Conservation (phyloP, 768 basidiomycete species). For the Pisolithus sp. region DNA sequence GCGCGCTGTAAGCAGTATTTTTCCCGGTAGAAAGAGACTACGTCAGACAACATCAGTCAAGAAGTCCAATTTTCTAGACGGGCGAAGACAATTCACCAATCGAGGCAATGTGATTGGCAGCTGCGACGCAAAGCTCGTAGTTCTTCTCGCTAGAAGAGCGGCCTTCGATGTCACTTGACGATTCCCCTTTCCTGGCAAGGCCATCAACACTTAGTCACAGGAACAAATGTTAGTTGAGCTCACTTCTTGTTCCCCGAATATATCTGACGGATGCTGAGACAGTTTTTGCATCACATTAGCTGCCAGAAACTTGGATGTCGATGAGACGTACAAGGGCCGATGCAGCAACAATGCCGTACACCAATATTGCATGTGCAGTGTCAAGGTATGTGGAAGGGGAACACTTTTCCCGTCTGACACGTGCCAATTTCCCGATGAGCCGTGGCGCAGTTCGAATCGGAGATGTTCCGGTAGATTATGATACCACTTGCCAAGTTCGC, state of each 20-base stretch:
- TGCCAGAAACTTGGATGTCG: not conserved
- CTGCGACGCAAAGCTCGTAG: constrained; percentile 67
- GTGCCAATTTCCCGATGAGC: constrained; percentile 27
- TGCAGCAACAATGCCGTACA: constrained; percentile 69
- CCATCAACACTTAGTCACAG: not conserved
- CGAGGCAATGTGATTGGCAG: constrained; percentile 74
- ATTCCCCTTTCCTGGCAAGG: constrained; percentile 24
- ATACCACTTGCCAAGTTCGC: constrained; percentile 67
- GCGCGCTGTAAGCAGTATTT: constrained; percentile 54
- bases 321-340: constrained; percentile 63
- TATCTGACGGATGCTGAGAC: constrained; percentile 21
- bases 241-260: constrained; percentile 33
- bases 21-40: constrained; percentile 56
- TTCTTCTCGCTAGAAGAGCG: constrained; percentile 52
- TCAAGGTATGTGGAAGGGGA: constrained; percentile 60
- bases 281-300: not conserved
- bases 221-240: constrained; percentile 9
- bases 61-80: not conserved
- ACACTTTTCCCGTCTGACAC: constrained; percentile 21
- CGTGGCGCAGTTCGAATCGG: constrained; percentile 48
- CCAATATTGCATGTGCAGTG: constrained; percentile 85
- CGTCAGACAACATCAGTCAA: constrained; percentile 3
- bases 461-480: constrained; percentile 63
- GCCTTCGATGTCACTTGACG: constrained; percentile 45
- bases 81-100: constrained; percentile 40